Evolutionary conservation across 495 filamentous ascomycete genomes (phyloP), one percentile per base, ranked within the genome.

Genomic region (Penicillium bovifimosum): DNA sequence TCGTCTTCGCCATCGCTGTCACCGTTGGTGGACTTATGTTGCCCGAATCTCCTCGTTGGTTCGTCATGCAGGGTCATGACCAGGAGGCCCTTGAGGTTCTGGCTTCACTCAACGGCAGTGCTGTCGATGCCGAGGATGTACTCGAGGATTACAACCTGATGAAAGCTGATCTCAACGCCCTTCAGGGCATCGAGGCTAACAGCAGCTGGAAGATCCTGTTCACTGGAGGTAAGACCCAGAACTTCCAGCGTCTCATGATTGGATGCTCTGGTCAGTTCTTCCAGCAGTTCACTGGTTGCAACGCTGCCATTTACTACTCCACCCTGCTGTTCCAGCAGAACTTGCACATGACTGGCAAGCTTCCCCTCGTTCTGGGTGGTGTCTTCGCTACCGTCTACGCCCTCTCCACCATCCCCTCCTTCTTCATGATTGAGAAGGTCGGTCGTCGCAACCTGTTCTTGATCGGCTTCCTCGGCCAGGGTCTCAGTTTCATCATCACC

Each of bases 261-360:
- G 71, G 75, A 39, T 73, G 76, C 55, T 71, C 74, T 11, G 60
- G 70, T 13, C 75, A 79, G 60, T 78, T 92, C 59, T 86, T 91
- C 77, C 88, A 92, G 70, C 88, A 93, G 59, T 75, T 90, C 51
- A 82, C 81, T 47, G 72, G 72, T 33, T 89, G 86, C 68, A 91
- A 91, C 52, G 87, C 86, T 10, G 85, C 88, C 57, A 91, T 90
- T 62, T 93, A 93, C 76, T 91, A 86, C 69, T 86, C 87, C 54
- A 86, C 87, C 0, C 78, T 91, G 35, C 78, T 93, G 0, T 89
- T 91, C 69, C 65, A 90, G 68, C 64, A 76, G 9, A 83, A 81
- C 16, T 81, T 91, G 55, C 54, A 68, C 16, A 70, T 79, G 55
- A 65, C 61, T 1, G 77, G 84, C 54, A 77, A 79, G 47, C 75